A percentile compares a stretch with the other conserved stretches of the same genome.
Evolutionary conservation across 108 stramenopile genomes (phyloP).

Genomic region (Nannochloropsis salina): DNA sequence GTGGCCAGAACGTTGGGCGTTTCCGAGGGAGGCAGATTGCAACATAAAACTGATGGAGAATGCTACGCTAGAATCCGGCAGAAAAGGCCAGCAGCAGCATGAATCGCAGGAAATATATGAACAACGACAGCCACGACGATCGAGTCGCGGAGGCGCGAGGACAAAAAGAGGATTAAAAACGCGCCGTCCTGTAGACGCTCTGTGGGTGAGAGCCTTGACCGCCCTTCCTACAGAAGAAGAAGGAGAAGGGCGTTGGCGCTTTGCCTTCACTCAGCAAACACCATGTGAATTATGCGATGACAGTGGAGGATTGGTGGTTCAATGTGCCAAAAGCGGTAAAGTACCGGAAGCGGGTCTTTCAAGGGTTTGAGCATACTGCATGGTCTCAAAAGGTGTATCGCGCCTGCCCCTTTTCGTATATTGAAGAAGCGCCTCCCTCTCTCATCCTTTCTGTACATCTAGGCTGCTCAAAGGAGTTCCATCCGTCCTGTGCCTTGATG

Average conservation of each 20-base stretch:
- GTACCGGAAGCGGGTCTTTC: background rate
- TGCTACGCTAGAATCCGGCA: background rate
- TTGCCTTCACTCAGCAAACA: background rate
- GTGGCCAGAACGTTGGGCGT: no score
- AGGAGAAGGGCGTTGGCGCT: background rate
- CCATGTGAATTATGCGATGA: slow-evolving; percentile 4
- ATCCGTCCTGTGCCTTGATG: slow-evolving; percentile 5
- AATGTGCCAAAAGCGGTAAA: slow-evolving; percentile 15
- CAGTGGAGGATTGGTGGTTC: background rate
- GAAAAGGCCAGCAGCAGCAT: background rate
- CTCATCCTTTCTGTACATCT: background rate
- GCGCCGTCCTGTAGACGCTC: background rate
- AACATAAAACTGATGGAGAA: no score
- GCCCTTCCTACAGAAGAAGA: background rate
- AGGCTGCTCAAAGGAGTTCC: background rate
- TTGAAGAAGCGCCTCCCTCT: background rate
- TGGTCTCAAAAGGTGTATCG: no score
- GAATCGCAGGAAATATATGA: background rate
- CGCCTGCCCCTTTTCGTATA: no score
- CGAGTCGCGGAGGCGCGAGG: background rate
- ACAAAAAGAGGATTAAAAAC: background rate
- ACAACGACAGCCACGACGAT: background rate
- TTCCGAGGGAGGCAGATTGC: no score
- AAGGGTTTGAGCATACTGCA: no score
- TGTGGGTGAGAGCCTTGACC: slow-evolving; percentile 9